These are phyloP conservation scores for Rhododendron mucronatum DNA, from an alignment of 148 eudicot species.

Conservation along the genomic window DNA sequence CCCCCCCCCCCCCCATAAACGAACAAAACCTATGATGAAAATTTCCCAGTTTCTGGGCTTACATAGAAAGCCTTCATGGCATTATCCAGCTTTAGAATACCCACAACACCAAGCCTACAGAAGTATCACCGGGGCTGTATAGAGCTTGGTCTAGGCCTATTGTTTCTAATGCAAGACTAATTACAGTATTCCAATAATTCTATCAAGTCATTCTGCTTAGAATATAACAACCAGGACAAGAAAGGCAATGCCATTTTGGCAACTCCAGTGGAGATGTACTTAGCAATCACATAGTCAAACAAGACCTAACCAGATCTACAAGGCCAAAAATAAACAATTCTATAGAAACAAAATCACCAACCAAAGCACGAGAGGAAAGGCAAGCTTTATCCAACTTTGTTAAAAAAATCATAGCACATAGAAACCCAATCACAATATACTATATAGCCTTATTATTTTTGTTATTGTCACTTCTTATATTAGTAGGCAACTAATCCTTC, in stretches of 20 bases:
- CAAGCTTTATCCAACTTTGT: background rate
- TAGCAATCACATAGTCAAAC: background rate
- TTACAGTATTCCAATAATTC: background rate
- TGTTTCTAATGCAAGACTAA: background rate
- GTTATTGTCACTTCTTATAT: background rate
- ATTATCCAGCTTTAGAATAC: background rate
- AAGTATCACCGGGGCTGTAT: background rate
- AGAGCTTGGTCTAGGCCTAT: background rate
- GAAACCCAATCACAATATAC: background rate
- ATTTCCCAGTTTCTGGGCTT: background rate
- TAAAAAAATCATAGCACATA: background rate
- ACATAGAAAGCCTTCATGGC: background rate
- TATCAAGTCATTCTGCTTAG: background rate
- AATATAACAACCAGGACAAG: background rate
- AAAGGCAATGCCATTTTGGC: background rate
- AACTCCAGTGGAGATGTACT: background rate
- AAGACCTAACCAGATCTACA: background rate
- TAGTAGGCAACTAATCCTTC: background rate
- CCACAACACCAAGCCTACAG: background rate
- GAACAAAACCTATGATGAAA: background rate
- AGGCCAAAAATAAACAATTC: background rate
- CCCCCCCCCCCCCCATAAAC: background rate
- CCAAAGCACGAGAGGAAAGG: background rate
- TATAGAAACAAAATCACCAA: background rate
- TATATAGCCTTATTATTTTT: background rate